Conservation (phyloP, 306 rosid genomes). For the Cajanus cajan region DNA sequence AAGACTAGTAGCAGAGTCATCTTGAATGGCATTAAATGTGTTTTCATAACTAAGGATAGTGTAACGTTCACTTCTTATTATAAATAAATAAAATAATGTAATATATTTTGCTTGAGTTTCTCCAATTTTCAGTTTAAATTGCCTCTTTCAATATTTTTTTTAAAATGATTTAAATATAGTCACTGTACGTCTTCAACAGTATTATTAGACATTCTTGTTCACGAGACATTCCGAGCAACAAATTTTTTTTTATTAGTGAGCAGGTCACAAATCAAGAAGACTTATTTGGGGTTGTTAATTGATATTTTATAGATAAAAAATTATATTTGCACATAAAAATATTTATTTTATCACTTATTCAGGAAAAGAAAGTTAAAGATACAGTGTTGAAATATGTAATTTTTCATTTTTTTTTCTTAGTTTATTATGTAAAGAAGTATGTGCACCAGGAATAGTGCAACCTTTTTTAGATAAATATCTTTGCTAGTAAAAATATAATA, state of each 20-base stretch:
- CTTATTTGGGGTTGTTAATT: neutral
- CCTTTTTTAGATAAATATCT: neutral
- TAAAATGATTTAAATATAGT: neutral
- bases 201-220: neutral
- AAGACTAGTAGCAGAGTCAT: slow-evolving; percentile 29
- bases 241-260: neutral
- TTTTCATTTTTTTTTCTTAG: neutral
- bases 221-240: neutral
- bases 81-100: slow-evolving; percentile 8
- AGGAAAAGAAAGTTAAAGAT: neutral
- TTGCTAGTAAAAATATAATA: neutral
- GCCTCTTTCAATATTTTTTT: neutral
- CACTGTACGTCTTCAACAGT: neutral
- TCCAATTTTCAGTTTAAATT: neutral
- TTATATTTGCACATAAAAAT: neutral
- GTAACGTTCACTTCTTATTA: slow-evolving; percentile 19
- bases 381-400: neutral
- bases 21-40: slow-evolving; percentile 28
- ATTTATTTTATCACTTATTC: neutral
- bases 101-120: neutral
- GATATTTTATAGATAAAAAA: neutral
- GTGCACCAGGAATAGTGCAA: neutral
- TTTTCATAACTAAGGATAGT: neutral
- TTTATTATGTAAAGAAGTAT: neutral
- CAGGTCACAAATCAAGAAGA: neutral